Conservation (phyloP, 305 asterid species). For the Ajuga reptans region DNA sequence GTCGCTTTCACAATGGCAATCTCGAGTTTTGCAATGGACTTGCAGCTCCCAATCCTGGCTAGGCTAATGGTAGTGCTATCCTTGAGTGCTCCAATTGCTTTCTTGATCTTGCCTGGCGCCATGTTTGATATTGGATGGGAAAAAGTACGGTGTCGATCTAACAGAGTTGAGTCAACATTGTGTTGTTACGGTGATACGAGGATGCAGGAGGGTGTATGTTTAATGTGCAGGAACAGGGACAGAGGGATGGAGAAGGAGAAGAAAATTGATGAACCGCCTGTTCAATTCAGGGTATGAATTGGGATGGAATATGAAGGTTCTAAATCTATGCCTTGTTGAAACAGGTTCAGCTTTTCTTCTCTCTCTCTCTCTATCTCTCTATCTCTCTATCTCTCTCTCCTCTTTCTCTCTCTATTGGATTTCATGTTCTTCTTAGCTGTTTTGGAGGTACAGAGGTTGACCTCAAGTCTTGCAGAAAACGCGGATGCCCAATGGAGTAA, state of each 20-base stretch:
- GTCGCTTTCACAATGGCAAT: slow-evolving; percentile 85
- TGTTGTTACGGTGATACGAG: background rate
- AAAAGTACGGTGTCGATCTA: background rate
- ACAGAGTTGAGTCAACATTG: background rate
- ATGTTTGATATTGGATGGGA: slow-evolving; percentile 21
- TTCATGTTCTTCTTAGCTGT: background rate
- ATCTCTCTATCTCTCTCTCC: background rate
- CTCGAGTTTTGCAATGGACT: slow-evolving; percentile 51
- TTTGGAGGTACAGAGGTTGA: background rate
- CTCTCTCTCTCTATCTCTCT: background rate
- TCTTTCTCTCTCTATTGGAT: background rate
- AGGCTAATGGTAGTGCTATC: slow-evolving; percentile 79
- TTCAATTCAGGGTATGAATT: background rate
- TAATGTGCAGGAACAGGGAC: background rate
- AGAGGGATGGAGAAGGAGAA: slow-evolving; percentile 16
- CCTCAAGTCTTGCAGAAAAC: slow-evolving; percentile 24
- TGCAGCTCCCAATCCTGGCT: slow-evolving; percentile 50
- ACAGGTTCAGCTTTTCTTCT: slow-evolving; percentile 9
- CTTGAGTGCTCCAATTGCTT: slow-evolving; percentile 82
- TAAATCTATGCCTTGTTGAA: background rate
- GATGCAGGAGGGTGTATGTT: background rate
- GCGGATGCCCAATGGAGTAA: slow-evolving; percentile 29
- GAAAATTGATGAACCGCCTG: background rate
- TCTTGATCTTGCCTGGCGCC: slow-evolving; percentile 66
- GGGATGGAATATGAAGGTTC: slow-evolving; percentile 13